Percentiles rank a stretch among this genome's conserved stretches.
These are phyloP conservation scores for Suhomyces sp. DNA, from an alignment of 805 yeast species.

Conservation along the genomic window DNA sequence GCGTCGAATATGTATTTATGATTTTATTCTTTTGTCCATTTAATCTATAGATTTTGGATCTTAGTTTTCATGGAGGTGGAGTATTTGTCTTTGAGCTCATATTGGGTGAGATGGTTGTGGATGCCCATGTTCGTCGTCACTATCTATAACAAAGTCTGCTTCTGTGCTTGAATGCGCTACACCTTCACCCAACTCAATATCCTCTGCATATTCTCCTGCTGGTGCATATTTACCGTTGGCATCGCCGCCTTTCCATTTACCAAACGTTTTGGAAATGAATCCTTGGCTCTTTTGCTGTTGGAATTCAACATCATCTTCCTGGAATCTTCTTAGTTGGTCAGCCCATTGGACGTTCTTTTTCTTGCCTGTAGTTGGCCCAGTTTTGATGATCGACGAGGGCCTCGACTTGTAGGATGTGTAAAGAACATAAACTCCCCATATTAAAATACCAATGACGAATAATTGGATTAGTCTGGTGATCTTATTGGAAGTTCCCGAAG, in stretches of 20 bases:
- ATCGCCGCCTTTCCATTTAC: slow-evolving; percentile 31
- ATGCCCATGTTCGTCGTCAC: slow-evolving; percentile 44
- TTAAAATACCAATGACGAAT: slow-evolving; percentile 33
- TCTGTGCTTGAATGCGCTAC: slow-evolving; percentile 22
- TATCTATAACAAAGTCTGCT: slow-evolving; percentile 45
- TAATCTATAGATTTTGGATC: no score
- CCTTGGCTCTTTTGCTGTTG: slow-evolving; percentile 29
- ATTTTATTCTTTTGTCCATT: no score
- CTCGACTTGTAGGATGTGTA: slow-evolving; percentile 37
- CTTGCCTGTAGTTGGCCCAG: slow-evolving; percentile 28
- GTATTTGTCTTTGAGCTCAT: neutral
- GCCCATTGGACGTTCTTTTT: slow-evolving; percentile 51
- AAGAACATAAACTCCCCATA: slow-evolving; percentile 43
- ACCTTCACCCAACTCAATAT: slow-evolving; percentile 35
- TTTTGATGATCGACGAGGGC: slow-evolving; percentile 43
- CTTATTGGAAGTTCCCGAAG: slow-evolving; percentile 15
- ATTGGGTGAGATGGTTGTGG: slow-evolving; percentile 4
- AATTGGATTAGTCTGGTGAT: slow-evolving; percentile 42
- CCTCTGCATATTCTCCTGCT: slow-evolving; percentile 12
- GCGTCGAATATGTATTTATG: no score
- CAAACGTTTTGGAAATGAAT: slow-evolving; percentile 35
- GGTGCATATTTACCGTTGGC: slow-evolving; percentile 27
- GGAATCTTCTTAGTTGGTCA: slow-evolving; percentile 38
- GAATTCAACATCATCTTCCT: slow-evolving; percentile 28
- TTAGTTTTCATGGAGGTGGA: no score